Base-by-base conservation (phyloP, 345 rosid genomes). In the Limnanthes douglasii region DNA sequence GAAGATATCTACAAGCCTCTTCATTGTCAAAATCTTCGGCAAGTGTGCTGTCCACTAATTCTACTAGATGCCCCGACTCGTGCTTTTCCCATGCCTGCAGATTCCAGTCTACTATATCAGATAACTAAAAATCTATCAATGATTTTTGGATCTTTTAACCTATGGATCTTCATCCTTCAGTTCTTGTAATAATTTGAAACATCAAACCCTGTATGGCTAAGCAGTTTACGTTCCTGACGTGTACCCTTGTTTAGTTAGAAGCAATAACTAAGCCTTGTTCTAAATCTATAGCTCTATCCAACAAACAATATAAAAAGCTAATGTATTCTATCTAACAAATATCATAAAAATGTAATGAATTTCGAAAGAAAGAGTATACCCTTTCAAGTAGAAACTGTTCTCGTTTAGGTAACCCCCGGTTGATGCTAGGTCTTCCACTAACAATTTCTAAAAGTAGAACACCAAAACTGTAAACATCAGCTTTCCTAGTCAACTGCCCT, bases 391-490 rank as follows among this genome's bases (percentile, higher is more conserved):
- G 75, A 65, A 55, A 63, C 43, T 67, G 78, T 8, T 70, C 70
- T 13, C 51, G 47, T 0, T 15, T 19, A 9, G 70, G 65, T 37
- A 70, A 57, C 34, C 41, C 42, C 60, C 47, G 61, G 48, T 73
- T 61, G 10, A 66, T 60, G 65, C 73, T 70, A 62, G 66, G 7
- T 44, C 74, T 63, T 49, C 90, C 84, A 48, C 70, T 41, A 46
- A 78, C 57, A 51, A 78, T 73, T 60, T 78, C 90, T 66, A 68
- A 16, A 7, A 73, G 54, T 18, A 78, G 57, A 53, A 78, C 66
- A 21, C 90, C 90, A 38, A 70, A 78, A 48, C 90, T 73, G 58
- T 78, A 78, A 29, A 78, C 30, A 51, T 78, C 90, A 31, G 68
- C 84, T 56, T 70, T 73, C 54, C 70, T 63, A 8, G 78, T 78